These are phyloP conservation scores for Nicotiana sylvestris DNA, from an alignment of 257 asterid genomes.

Conservation along the genomic window DNA sequence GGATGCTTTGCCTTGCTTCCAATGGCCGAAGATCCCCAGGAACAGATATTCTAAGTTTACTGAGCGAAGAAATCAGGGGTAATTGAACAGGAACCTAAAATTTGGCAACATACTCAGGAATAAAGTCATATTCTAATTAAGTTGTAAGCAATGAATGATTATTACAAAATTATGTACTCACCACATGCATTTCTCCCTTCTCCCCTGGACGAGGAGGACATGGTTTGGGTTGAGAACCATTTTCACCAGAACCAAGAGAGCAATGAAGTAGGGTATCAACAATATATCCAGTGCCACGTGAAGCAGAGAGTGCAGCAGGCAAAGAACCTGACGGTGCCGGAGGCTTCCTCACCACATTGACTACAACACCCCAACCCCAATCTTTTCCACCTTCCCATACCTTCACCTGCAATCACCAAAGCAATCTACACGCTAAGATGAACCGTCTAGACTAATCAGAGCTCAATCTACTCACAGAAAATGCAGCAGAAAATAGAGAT, in stretches of 20 bases:
- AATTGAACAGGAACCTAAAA: conserved; percentile 91
- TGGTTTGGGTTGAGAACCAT: conserved; percentile 83
- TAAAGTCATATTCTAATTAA: background rate
- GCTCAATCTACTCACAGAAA: background rate
- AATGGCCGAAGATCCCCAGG: conserved; percentile 90
- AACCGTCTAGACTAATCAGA: background rate
- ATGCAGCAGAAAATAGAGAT: background rate
- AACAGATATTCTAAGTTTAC: conserved; percentile 76
- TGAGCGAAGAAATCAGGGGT: conserved; percentile 81
- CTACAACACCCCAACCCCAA: conserved; percentile 99
- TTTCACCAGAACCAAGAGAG: conserved; percentile 62
- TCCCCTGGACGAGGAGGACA: conserved; percentile 88
- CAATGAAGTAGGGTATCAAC: conserved; percentile 90
- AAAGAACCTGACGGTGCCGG: conserved; percentile 63
- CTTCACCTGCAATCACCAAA: conserved; percentile 54
- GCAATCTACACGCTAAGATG: conserved; percentile 13
- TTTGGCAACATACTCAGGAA: background rate
- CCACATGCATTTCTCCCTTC: conserved; percentile 99
- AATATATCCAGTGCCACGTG: conserved; percentile 76
- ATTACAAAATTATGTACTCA: conserved; percentile 20
- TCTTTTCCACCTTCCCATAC: conserved; percentile 93
- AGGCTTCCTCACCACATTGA: conserved; percentile 81
- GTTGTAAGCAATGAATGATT: background rate
- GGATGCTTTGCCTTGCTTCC: conserved; percentile 82
- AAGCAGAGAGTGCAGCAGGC: conserved; percentile 85